Evolutionary conservation across 2,329 filamentous ascomycete genomes (phyloP).

Genomic region (Knoxdaviesia capensis): DNA sequence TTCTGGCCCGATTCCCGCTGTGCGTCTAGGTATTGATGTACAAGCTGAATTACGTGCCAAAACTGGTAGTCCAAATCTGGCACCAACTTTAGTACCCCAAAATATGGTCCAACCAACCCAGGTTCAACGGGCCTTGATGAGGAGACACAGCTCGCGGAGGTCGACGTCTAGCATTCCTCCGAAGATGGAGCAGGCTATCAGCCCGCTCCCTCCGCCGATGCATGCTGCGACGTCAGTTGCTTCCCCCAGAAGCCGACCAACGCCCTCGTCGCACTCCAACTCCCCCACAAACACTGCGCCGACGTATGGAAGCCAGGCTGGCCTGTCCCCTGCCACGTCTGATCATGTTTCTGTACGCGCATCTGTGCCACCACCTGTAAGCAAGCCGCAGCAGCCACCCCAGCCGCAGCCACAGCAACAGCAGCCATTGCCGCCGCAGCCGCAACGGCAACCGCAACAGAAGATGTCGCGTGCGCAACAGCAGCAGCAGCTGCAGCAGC

Average conservation of each 20-base stretch:
- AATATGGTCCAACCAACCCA: constrained; percentile 53
- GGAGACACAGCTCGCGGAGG: constrained; percentile 59
- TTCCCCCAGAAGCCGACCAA: constrained; percentile 57
- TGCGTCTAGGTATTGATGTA: constrained; percentile 65
- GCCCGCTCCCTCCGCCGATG: constrained; percentile 23
- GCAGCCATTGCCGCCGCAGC: constrained; percentile 6
- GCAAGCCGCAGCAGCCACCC: constrained; percentile 1
- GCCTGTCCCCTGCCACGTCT: constrained; percentile 22
- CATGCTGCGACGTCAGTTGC: constrained; percentile 24
- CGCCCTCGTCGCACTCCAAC: constrained; percentile 55
- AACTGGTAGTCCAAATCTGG: constrained; percentile 67
- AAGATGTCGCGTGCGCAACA: too few species aligned
- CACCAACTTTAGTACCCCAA: constrained; percentile 45
- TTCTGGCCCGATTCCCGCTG: too few species aligned
- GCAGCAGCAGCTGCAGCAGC: too few species aligned
- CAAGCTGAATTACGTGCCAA: constrained; percentile 89
- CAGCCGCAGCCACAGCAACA: background rate
- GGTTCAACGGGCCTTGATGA: constrained; percentile 63
- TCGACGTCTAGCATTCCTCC: constrained; percentile 57
- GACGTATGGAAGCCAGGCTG: constrained; percentile 18
- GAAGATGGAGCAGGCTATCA: constrained; percentile 40
- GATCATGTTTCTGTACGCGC: constrained; percentile 26
- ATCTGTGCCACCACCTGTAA: constrained; percentile 8
- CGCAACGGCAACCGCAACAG: constrained; percentile 13
- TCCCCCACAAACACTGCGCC: constrained; percentile 31